A percentile compares a stretch with the other conserved stretches of the same genome.
Conservation (phyloP, 768 basidiomycete genomes). For the Phanerochaete carnosa region DNA sequence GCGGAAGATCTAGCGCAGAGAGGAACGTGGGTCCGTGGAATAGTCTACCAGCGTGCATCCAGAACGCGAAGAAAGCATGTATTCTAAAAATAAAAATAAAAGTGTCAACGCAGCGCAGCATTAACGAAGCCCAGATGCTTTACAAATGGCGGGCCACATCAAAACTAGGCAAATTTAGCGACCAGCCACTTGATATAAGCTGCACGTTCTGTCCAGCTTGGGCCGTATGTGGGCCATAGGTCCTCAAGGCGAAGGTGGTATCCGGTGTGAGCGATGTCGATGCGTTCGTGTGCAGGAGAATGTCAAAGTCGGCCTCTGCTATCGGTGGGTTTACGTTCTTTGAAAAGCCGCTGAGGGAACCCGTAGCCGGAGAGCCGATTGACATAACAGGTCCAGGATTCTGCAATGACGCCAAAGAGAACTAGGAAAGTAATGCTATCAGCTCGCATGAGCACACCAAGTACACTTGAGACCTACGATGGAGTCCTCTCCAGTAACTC, state of each 20-base stretch:
- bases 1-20: slow-evolving; percentile 57
- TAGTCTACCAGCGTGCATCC: slow-evolving; percentile 69
- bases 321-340: neutral
- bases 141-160: slow-evolving; percentile 66
- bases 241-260: neutral
- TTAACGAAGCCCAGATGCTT: slow-evolving; percentile 25
- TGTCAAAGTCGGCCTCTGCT: neutral
- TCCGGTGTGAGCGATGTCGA: neutral
- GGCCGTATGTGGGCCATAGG: neutral
- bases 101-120: neutral
- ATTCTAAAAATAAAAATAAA: slow-evolving; percentile 54
- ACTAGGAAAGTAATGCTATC: neutral
- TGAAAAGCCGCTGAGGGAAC: neutral
- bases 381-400: neutral
- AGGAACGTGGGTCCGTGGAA: slow-evolving; percentile 69
- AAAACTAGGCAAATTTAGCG: slow-evolving; percentile 54
- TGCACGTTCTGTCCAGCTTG: no score
- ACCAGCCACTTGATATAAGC: slow-evolving; percentile 40
- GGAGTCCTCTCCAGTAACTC: neutral
- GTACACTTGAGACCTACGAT: neutral
- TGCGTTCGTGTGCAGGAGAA: neutral
- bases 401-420: neutral
- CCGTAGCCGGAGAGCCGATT: neutral
- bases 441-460: neutral
- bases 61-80: slow-evolving; percentile 77